Percentiles rank a stretch among this genome's conserved stretches.
Conservation (phyloP, 2,329 filamentous ascomycete species). For the Fusarium pilosicola region DNA sequence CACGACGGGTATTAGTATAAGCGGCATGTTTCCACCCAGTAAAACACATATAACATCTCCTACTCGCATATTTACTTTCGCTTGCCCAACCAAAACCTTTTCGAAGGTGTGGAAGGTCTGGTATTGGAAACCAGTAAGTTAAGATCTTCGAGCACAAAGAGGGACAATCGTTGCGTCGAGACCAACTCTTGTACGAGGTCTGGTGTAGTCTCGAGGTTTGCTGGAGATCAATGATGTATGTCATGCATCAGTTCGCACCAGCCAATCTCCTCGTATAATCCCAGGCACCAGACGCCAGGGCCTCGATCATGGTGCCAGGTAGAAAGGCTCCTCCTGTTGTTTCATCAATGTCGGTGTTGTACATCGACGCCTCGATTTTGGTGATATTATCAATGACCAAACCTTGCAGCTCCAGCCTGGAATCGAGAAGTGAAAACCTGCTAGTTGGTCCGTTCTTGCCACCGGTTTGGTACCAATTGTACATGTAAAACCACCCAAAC, state of each 20-base stretch:
- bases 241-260: not conserved
- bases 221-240: not conserved
- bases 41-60: not conserved
- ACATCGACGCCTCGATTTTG: not conserved
- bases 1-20: not conserved
- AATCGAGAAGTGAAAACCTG: not conserved
- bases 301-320: not conserved
- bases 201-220: not conserved
- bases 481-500: not conserved
- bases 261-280: not conserved
- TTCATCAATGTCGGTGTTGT: too few relatives aligned
- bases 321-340: not conserved
- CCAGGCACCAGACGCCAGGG: not conserved
- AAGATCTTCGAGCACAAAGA: not conserved
- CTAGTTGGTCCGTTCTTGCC: fast-evolving
- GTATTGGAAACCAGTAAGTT: not conserved
- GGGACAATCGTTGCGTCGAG: not conserved
- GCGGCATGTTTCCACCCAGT: not conserved
- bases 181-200: not conserved
- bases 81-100: not conserved
- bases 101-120: not conserved
- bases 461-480: not conserved
- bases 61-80: not conserved
- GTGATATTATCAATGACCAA: not conserved
- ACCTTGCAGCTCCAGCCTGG: not conserved